Evolutionary conservation across 148 eudicot genomes (phyloP).

Genomic region (Nyssa sinensis): DNA sequence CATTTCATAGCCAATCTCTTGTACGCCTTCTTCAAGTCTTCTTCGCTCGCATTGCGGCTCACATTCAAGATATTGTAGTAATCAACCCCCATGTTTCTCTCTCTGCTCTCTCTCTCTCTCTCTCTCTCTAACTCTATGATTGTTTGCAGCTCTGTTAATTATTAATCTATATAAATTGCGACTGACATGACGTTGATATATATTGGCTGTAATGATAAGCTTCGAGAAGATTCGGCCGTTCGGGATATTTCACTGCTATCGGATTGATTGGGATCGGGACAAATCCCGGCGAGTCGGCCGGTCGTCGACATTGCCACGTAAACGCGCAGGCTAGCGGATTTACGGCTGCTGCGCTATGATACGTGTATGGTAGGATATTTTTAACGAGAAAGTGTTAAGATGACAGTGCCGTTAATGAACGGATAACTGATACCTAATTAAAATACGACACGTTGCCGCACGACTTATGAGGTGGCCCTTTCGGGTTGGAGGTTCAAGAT

Average conservation of each 20-base stretch:
- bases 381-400: neutral
- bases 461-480: neutral
- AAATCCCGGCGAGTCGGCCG: slow-evolving; percentile 36
- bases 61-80: slow-evolving; percentile 71
- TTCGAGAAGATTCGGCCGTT: slow-evolving; percentile 5
- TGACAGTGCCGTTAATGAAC: neutral
- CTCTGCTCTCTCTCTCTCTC: neutral
- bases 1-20: slow-evolving; percentile 80
- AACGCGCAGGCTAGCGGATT: slow-evolving; percentile 15
- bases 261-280: neutral
- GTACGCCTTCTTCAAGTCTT: slow-evolving; percentile 72
- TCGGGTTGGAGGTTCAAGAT: slow-evolving; percentile 17
- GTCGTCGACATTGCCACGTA: neutral
- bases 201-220: neutral
- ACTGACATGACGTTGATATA: neutral
- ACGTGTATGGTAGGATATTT: slow-evolving; percentile 19
- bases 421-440: neutral
- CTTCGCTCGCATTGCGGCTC: slow-evolving; percentile 35
- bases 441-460: neutral
- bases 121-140: no score
- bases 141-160: no score
- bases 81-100: slow-evolving; percentile 56
- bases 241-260: neutral
- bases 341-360: slow-evolving; percentile 12
- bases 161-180: no score